These are phyloP conservation scores for Dictyophora rubrovolvata DNA, from an alignment of 768 basidiomycete genomes.

Conservation along the genomic window DNA sequence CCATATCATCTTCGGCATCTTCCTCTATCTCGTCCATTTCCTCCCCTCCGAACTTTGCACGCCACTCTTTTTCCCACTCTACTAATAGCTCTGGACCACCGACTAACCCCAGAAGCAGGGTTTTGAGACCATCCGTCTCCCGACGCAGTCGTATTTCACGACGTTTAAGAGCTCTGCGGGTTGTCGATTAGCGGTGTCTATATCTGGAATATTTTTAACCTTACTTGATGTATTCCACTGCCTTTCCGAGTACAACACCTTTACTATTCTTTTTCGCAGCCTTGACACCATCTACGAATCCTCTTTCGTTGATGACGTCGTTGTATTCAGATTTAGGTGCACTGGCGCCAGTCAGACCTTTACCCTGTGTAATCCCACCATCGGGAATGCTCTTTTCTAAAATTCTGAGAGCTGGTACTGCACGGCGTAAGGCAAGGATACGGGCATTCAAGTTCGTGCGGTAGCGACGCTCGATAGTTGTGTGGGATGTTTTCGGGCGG, in stretches of 20 bases:
- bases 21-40: conserved; percentile 50
- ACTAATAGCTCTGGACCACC: conserved; percentile 60
- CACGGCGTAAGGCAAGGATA: conserved; percentile 67
- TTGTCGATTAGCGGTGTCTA: conserved; percentile 11
- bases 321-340: conserved; percentile 21
- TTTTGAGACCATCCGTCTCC: conserved; percentile 67
- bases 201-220: conserved; percentile 10
- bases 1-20: conserved; percentile 10
- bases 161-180: conserved; percentile 60
- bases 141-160: conserved; percentile 60
- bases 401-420: conserved; percentile 76
- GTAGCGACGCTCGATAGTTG: conserved; percentile 81
- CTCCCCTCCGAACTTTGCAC: conserved; percentile 61
- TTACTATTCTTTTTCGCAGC: conserved; percentile 87
- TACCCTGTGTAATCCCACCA: conserved; percentile 36
- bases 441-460: conserved; percentile 83
- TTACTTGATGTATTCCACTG: conserved; percentile 77
- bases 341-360: conserved; percentile 23
- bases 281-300: conserved; percentile 87
- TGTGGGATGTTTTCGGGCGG: conserved; percentile 80
- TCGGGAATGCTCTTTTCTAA: conserved; percentile 42
- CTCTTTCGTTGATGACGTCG: conserved; percentile 69
- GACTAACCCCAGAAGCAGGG: conserved; percentile 59
- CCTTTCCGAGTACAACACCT: conserved; percentile 82
- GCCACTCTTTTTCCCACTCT: conserved; percentile 74